phyloP scores from a whole-genome alignment of 768 basidiomycete species.

The Hypsizygus marmoreus region DNA sequence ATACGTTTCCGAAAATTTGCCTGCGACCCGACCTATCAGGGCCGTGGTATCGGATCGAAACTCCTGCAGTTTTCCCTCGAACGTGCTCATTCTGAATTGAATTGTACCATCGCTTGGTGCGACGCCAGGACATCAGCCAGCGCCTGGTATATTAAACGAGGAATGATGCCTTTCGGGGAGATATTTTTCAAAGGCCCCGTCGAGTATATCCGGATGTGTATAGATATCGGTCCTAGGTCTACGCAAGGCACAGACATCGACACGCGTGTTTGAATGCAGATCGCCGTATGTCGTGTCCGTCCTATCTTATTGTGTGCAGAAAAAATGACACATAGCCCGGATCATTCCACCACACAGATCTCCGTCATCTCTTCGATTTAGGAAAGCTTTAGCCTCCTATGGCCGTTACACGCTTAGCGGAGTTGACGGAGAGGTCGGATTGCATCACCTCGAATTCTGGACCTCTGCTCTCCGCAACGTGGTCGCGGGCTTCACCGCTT shows the following conservation, averaged over 20 bases:
- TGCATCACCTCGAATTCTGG: background rate
- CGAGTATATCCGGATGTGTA: slow-evolving; percentile 56
- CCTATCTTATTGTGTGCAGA: background rate
- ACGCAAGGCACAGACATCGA: background rate
- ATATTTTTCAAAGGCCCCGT: slow-evolving; percentile 55
- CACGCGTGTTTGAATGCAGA: background rate
- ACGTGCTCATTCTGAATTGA: slow-evolving; percentile 38
- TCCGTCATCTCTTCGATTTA: background rate
- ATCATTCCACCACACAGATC: background rate
- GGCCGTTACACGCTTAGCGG: background rate
- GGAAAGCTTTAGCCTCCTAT: background rate
- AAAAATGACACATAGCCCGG: background rate
- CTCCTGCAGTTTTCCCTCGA: slow-evolving; percentile 40
- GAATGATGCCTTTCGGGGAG: slow-evolving; percentile 49
- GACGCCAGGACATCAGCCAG: slow-evolving; percentile 44
- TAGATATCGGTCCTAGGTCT: slow-evolving; percentile 14
- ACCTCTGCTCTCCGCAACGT: slow-evolving; percentile 2
- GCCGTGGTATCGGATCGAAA: slow-evolving; percentile 52
- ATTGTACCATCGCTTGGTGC: slow-evolving; percentile 53
- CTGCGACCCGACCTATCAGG: slow-evolving; percentile 52
- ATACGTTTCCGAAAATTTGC: slow-evolving; percentile 64
- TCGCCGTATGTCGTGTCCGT: background rate
- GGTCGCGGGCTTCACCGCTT: background rate
- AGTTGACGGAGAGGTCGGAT: background rate
- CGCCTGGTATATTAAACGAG: slow-evolving; percentile 55